Percentiles rank a stretch among this genome's conserved stretches.
Conservation (phyloP, 345 rosid species). For the Populus simonii region DNA sequence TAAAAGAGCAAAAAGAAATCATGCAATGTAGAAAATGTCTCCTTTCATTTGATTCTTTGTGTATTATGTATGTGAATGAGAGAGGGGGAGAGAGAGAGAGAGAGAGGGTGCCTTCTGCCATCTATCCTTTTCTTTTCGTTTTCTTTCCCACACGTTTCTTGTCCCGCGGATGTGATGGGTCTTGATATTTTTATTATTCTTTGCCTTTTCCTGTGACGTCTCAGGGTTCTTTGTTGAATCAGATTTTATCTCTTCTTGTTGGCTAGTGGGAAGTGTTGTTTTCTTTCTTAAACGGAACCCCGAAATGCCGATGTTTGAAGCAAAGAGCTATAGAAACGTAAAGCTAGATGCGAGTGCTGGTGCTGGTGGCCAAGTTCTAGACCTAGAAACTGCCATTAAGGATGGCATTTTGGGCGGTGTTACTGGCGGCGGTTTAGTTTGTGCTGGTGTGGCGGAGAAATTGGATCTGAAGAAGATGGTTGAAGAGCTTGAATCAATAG, state of each 20-base stretch:
- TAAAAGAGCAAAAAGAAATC: constrained; percentile 15
- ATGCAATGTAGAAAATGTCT: constrained; percentile 26
- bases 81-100: constrained; percentile 16
- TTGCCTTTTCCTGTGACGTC: constrained; percentile 9
- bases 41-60: constrained; percentile 11
- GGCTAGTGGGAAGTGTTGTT: neutral
- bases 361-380: constrained; percentile 55
- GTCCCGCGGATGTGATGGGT: constrained; percentile 20
- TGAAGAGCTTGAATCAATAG: constrained; percentile 51
- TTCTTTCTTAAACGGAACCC: neutral
- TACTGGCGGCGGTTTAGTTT: constrained; percentile 37
- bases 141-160: constrained; percentile 35
- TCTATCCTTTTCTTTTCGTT: neutral
- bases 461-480: constrained; percentile 68
- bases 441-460: constrained; percentile 37
- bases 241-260: neutral
- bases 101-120: constrained; percentile 5
- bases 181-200: neutral
- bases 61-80: constrained; percentile 13
- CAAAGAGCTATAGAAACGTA: constrained; percentile 22
- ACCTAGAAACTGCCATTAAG: constrained; percentile 68
- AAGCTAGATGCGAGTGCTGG: constrained; percentile 38
- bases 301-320: constrained; percentile 58
- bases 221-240: constrained; percentile 3
- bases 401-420: constrained; percentile 62